A percentile compares a stretch with the other conserved stretches of the same genome.
Evolutionary conservation across 2,329 filamentous ascomycete genomes (phyloP).

Genomic region (Paraconiothyrium brasiliense): DNA sequence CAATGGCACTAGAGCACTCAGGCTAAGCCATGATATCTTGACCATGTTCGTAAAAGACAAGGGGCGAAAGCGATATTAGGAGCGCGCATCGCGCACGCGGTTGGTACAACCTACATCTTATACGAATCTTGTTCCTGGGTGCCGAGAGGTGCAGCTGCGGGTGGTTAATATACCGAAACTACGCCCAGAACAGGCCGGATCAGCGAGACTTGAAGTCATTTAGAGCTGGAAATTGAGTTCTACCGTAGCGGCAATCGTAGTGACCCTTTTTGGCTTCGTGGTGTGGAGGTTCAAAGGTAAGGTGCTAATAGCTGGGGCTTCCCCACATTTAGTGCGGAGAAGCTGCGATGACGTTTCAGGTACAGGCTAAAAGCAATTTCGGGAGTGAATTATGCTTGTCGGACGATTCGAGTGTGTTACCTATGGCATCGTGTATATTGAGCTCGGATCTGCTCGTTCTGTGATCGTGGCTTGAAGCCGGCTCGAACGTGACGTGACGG

Average conservation of each 20-base stretch:
- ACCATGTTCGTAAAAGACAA: constrained; percentile 16
- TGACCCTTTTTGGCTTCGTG: background rate
- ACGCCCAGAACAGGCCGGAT: constrained; percentile 24
- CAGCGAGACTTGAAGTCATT: constrained; percentile 8
- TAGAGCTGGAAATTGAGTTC: constrained; percentile 16
- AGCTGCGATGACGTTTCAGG: constrained; percentile 6
- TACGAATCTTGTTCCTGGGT: constrained; percentile 23
- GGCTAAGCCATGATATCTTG: constrained; percentile 14
- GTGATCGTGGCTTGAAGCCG: background rate
- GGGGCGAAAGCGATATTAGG: background rate
- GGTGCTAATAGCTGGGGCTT: background rate
- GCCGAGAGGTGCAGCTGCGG: constrained; percentile 18
- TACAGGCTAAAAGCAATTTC: constrained; percentile 21
- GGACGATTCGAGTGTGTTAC: background rate
- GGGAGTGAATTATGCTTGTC: background rate
- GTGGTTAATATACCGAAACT: constrained; percentile 31
- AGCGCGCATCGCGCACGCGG: constrained; percentile 5
- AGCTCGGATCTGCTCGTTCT: background rate
- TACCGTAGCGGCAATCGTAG: constrained; percentile 17
- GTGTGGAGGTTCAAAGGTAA: background rate
- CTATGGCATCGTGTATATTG: background rate
- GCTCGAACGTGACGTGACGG: background rate
- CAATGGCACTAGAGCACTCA: constrained; percentile 17
- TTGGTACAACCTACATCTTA: constrained; percentile 19
- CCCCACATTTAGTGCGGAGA: constrained; percentile 18